These are phyloP conservation scores for Solanum neorickii DNA, from an alignment of 257 asterid species.

Conservation along the genomic window DNA sequence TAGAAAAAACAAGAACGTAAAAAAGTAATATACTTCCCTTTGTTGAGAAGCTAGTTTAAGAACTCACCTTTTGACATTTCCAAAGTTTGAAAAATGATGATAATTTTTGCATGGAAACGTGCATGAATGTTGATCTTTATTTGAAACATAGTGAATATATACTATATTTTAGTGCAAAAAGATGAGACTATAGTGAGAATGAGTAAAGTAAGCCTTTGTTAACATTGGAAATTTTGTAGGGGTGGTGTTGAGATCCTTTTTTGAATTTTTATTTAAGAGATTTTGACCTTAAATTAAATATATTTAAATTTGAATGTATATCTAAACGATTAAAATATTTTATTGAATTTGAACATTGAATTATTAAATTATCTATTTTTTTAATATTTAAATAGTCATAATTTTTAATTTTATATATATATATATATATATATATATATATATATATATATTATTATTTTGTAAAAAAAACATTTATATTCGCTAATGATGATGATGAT, in stretches of 20 bases:
- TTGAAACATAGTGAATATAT: background rate
- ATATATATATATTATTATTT: too few relatives aligned
- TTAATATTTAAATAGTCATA: too few relatives aligned
- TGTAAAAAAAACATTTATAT: too few relatives aligned
- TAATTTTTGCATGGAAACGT: background rate
- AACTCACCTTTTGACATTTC: background rate
- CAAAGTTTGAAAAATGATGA: background rate
- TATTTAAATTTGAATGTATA: too few relatives aligned
- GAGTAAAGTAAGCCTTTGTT: background rate
- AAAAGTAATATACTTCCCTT: background rate
- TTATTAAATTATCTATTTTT: too few relatives aligned
- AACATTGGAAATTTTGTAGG: background rate
- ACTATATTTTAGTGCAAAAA: background rate
- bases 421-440: too few relatives aligned
- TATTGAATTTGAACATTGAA: background rate
- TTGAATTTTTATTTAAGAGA: background rate
- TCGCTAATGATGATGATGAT: background rate
- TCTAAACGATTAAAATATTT: too few relatives aligned
- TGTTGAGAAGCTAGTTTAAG: background rate
- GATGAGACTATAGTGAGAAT: background rate
- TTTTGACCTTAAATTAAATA: background rate
- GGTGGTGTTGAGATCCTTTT: background rate
- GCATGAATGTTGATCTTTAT: background rate
- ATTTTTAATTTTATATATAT: too few relatives aligned
- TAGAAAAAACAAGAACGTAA: background rate